These are phyloP conservation scores for Hypocrella siamensis DNA, from an alignment of 2,329 filamentous ascomycete species.

Conservation along the genomic window DNA sequence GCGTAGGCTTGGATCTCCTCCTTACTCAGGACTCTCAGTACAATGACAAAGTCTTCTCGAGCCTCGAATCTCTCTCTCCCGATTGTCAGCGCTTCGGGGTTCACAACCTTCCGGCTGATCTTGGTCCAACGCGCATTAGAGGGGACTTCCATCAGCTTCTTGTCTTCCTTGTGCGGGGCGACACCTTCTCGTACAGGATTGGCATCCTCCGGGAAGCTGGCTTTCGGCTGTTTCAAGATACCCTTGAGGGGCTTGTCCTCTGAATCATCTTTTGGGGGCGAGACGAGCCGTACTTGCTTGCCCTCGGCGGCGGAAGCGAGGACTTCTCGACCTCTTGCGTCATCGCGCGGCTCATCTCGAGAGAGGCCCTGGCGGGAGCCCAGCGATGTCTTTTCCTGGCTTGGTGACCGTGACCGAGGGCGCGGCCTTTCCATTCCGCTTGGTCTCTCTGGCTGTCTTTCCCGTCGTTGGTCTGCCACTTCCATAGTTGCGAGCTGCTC, in stretches of 20 bases:
- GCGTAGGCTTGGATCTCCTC: constrained; percentile 86
- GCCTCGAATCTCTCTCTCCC: constrained; percentile 89
- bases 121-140: constrained; percentile 82
- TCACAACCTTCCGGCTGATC: constrained; percentile 76
- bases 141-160: constrained; percentile 54
- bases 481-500: constrained; percentile 30
- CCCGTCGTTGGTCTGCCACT: constrained; percentile 9
- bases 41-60: constrained; percentile 85
- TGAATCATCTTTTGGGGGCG: constrained; percentile 47
- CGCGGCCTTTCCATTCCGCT: constrained; percentile 2
- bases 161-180: constrained; percentile 80
- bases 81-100: constrained; percentile 69
- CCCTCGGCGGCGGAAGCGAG: constrained; percentile 18
- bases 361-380: constrained; percentile 4
- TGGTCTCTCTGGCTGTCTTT: constrained; percentile 1
- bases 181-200: constrained; percentile 79
- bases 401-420: constrained; percentile 7
- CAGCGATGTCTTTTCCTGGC: constrained; percentile 5
- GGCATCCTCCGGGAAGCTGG: constrained; percentile 73
- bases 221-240: constrained; percentile 71
- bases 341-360: constrained; percentile 8
- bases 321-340: constrained; percentile 26
- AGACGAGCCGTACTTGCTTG: constrained; percentile 51
- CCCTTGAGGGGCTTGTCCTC: constrained; percentile 61
- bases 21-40: constrained; percentile 70